Evolutionary conservation across 2,329 filamentous ascomycete genomes (phyloP).

Genomic region (Aspergillus sp.): DNA sequence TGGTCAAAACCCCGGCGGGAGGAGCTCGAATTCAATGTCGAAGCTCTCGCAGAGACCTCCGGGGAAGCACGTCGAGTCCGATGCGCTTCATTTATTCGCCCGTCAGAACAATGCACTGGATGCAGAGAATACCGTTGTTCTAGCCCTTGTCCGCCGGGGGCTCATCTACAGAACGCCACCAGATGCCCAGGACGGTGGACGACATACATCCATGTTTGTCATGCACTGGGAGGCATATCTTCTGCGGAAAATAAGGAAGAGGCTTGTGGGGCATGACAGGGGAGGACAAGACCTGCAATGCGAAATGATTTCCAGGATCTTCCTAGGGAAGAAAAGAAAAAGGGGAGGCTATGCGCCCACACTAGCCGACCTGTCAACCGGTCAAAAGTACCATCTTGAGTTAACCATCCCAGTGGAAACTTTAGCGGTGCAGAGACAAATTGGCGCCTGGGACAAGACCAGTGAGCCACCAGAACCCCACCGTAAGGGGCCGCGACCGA

Average conservation of each 20-base stretch:
- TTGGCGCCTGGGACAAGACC: conserved; percentile 7
- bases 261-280: conserved; percentile 1
- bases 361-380: conserved; percentile 16
- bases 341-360: not conserved
- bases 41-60: not conserved
- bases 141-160: conserved; percentile 2
- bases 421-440: conserved; percentile 9
- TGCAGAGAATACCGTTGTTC: conserved; percentile 10
- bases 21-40: not conserved
- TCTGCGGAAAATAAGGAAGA: not conserved
- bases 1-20: not conserved
- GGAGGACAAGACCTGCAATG: not conserved
- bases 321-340: not conserved
- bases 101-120: conserved; percentile 2
- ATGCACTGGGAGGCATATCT: not conserved
- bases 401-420: conserved; percentile 1
- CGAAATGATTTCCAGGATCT: not conserved
- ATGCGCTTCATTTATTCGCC: not conserved
- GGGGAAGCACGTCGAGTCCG: not conserved
- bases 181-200: not conserved
- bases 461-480: conserved; percentile 10
- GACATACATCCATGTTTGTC: not conserved
- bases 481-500: conserved; percentile 1
- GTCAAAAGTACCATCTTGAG: conserved; percentile 19
- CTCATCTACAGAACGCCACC: conserved; percentile 7